Evolutionary conservation across 345 rosid genomes (phyloP), one percentile per base, ranked within the genome.

Genomic region (Eutrema japonicum): DNA sequence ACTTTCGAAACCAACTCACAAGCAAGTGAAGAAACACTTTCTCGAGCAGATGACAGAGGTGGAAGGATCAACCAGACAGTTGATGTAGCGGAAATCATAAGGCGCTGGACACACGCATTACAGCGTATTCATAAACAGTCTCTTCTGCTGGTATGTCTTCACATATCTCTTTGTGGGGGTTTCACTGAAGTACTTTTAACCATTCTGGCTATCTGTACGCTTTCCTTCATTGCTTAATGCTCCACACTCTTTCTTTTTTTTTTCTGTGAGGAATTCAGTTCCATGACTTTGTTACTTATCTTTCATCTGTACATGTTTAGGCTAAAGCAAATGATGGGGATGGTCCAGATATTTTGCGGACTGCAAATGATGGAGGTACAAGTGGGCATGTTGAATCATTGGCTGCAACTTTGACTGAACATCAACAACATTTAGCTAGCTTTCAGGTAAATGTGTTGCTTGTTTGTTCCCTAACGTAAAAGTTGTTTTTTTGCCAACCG

Each of bases 21-120:
- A 68, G 68, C 84, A 73, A 85, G 81, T 82, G 97, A 87, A 30
- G 97, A 90, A 47, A 70, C 83, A 61, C 82, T 78, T 80, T 82
- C 91, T 71, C 82, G 85, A 74, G 79, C 83, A 61, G 99, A 95
- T 80, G 98, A 95, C 71, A 90, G 96, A 83, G 79, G 91, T 77
- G 98, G 96, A 79, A 87, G 93, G 82, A 77, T 75, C 66, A 92
- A 87, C 66, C 98, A 89, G 51, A 85, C 98, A 35, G 96, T 92
- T 78, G 99, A 95, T 83, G 93, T 95, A 14, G 98, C 98, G 5
- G 99, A 95, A 83, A 83, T 95, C 77, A 92, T 95, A 62, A 85
- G 99, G 80, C 94, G 99, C 60, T 95, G 99, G 98, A 95, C 98
- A 0, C 99, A 95, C 80, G 99, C 99, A 26, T 84, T 95, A 75